These are phyloP conservation scores for Poa pratensis DNA, from an alignment of 176 grass and related monocot genomes.

Conservation along the genomic window DNA sequence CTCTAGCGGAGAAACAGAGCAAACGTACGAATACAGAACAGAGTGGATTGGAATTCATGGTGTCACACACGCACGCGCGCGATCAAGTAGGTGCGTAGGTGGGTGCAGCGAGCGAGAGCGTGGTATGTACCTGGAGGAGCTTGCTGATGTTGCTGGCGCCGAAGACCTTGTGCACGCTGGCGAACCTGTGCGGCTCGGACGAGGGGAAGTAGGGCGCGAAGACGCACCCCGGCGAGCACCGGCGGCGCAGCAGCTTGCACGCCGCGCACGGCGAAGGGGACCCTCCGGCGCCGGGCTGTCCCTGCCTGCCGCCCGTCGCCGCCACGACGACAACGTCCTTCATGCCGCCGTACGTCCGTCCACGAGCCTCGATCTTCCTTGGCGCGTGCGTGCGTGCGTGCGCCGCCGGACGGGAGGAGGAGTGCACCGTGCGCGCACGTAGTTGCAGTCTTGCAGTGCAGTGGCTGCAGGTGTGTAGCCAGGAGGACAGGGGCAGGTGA, in stretches of 20 bases:
- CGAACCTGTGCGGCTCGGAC: conserved; percentile 78
- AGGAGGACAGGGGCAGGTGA: neutral
- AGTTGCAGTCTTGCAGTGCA: neutral
- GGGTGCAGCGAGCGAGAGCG: no score
- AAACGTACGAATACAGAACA: no score
- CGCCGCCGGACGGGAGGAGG: no score
- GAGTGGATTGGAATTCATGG: no score
- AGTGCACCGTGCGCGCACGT: neutral
- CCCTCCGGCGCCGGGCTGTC: neutral
- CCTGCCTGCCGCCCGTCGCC: conserved; percentile 38
- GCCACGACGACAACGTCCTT: conserved; percentile 36
- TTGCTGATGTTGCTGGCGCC: conserved; percentile 98
- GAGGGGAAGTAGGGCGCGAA: conserved; percentile 86
- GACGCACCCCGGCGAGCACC: conserved; percentile 72
- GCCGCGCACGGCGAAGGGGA: conserved; percentile 63
- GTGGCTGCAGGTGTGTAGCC: neutral
- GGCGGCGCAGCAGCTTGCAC: conserved; percentile 81
- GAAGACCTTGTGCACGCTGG: conserved; percentile 85
- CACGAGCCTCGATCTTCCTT: neutral
- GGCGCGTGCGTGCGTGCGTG: neutral
- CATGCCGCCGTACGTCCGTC: conserved; percentile 9
- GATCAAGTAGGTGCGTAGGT: no score
- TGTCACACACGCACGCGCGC: no score
- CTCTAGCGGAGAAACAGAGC: no score
- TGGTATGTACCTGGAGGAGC: conserved; percentile 69